Evolutionary conservation across 192 early-diverging fungal genomes (phyloP).

Genomic region (Gaertneriomyces semiglobifer): DNA sequence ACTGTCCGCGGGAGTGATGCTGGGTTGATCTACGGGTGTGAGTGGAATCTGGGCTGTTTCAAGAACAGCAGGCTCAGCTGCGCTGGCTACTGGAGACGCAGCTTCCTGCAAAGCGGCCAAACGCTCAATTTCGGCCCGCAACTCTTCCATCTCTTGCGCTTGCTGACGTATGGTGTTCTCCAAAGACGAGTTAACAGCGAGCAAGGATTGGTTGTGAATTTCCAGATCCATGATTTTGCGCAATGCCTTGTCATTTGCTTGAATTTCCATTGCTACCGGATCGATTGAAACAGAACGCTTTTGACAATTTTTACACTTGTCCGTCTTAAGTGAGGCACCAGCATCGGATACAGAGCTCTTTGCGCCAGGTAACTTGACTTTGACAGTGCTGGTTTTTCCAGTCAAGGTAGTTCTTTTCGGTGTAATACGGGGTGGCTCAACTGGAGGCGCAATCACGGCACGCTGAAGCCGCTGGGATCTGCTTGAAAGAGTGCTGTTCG

Average conservation of each 20-base stretch:
- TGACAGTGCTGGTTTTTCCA: background rate
- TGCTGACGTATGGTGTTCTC: constrained; percentile 51
- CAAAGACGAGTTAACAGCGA: constrained; percentile 48
- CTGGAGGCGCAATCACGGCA: constrained; percentile 12
- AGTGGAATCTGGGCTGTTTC: no score
- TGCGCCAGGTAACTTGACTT: constrained; percentile 16
- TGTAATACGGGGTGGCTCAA: constrained; percentile 7
- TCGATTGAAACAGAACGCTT: background rate
- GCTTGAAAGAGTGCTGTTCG: constrained; percentile 3
- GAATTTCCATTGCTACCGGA: constrained; percentile 26
- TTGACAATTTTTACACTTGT: constrained; percentile 7
- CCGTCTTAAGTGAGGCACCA: constrained; percentile 7
- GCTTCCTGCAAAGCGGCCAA: background rate
- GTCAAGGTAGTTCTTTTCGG: constrained; percentile 5
- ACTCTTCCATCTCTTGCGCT: constrained; percentile 36
- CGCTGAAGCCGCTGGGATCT: constrained; percentile 8
- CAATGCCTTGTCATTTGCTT: constrained; percentile 43
- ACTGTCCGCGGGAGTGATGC: no score
- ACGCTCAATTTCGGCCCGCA: constrained; percentile 29
- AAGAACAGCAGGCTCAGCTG: background rate
- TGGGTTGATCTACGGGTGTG: no score
- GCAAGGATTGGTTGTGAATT: constrained; percentile 47
- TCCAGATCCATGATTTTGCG: constrained; percentile 56
- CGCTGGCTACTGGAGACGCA: background rate
- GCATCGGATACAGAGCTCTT: background rate